A percentile compares a stretch with the other conserved stretches of the same genome.
Evolutionary conservation across 495 filamentous ascomycete species (phyloP).

Genomic region (Bathelium albidoporum): DNA sequence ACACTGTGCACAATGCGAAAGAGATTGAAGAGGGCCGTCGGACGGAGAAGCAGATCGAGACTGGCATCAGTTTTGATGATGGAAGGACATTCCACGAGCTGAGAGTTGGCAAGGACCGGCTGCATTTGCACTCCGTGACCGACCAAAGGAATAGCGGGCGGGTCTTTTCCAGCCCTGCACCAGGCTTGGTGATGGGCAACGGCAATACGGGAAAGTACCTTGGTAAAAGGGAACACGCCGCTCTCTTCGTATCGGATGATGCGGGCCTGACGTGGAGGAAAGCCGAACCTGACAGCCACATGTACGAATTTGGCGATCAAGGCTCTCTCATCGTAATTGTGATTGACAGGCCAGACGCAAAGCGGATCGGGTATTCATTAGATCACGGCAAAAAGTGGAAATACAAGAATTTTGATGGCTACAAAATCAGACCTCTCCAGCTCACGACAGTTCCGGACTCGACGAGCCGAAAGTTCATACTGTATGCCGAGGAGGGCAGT

Average conservation of each 20-base stretch:
- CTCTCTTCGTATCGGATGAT: slow-evolving; percentile 83
- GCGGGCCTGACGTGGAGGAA: slow-evolving; percentile 74
- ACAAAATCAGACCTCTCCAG: slow-evolving; percentile 48
- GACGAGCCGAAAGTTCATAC: slow-evolving; percentile 77
- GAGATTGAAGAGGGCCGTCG: slow-evolving; percentile 49
- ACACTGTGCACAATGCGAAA: slow-evolving; percentile 77
- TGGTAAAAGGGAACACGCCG: slow-evolving; percentile 51
- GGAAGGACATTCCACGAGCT: slow-evolving; percentile 64
- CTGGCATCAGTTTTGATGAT: slow-evolving; percentile 87
- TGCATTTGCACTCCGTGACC: slow-evolving; percentile 89
- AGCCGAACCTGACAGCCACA: slow-evolving; percentile 71
- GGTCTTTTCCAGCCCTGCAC: slow-evolving; percentile 89
- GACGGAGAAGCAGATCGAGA: slow-evolving; percentile 54
- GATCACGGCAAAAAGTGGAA: slow-evolving; percentile 80
- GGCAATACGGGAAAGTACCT: slow-evolving; percentile 76
- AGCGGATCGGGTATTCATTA: slow-evolving; percentile 68
- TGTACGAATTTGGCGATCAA: slow-evolving; percentile 89
- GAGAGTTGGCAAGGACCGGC: slow-evolving; percentile 45
- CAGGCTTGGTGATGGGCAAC: slow-evolving; percentile 83
- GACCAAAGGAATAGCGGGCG: slow-evolving; percentile 64
- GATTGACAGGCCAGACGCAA: slow-evolving; percentile 49
- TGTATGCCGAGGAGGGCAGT: slow-evolving; percentile 43
- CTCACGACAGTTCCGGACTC: slow-evolving; percentile 85
- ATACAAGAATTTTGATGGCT: slow-evolving; percentile 38
- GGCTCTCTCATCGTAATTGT: slow-evolving; percentile 80